Evolutionary conservation across 192 early-diverging fungal species (phyloP).

Genomic region (Phlyctochytrium planicorne): DNA sequence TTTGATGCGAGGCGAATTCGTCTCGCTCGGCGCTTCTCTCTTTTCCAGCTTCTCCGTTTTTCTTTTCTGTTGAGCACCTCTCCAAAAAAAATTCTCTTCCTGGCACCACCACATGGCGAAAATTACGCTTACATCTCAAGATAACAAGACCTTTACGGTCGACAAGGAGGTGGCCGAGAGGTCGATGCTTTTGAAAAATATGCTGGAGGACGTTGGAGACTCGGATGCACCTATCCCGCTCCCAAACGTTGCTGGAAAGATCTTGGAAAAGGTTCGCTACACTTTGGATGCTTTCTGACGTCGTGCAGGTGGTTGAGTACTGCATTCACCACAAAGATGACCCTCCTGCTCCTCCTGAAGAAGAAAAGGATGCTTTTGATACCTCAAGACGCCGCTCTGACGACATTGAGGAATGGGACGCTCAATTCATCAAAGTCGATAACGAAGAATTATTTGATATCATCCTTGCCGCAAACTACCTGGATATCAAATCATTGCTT

Average conservation of each 20-base stretch:
- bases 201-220: constrained; percentile 78
- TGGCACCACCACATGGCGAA: background rate
- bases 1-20: no score
- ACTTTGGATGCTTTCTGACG: background rate
- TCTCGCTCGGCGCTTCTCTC: no score
- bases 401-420: constrained; percentile 60
- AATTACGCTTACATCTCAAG: constrained; percentile 21
- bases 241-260: constrained; percentile 52
- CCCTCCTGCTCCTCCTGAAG: constrained; percentile 37
- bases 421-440: constrained; percentile 54
- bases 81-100: background rate
- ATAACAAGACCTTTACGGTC: constrained; percentile 48
- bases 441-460: constrained; percentile 60
- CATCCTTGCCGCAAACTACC: constrained; percentile 82
- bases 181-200: constrained; percentile 72
- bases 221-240: constrained; percentile 55
- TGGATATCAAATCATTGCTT: constrained; percentile 95
- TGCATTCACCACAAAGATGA: constrained; percentile 56
- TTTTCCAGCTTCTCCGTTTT: no score
- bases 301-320: constrained; percentile 50
- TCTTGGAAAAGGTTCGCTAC: constrained; percentile 38
- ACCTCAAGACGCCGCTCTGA: constrained; percentile 33
- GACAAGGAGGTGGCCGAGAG: constrained; percentile 65
- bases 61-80: no score
- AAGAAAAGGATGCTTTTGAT: constrained; percentile 40